phyloP scores from a whole-genome alignment of 176 grass and related monocot genomes.

The Cymbopogon citratus region DNA sequence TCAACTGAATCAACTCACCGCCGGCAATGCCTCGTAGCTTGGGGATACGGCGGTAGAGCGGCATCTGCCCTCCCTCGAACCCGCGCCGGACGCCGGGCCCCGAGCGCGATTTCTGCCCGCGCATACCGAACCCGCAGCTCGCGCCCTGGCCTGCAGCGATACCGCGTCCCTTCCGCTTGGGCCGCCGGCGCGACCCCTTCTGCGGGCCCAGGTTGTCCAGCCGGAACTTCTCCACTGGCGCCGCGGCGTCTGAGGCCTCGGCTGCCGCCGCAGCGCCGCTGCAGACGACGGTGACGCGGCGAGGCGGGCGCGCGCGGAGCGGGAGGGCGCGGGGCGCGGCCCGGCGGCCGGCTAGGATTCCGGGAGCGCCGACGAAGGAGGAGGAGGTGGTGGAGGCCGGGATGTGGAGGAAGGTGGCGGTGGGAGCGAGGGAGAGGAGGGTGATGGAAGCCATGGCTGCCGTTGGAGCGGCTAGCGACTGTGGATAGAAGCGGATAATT shows the following conservation, averaged over 20 bases:
- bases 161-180: slow-evolving; percentile 83
- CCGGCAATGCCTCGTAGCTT: slow-evolving; percentile 92
- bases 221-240: slow-evolving; percentile 45
- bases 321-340: background rate
- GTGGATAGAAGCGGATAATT: slow-evolving; percentile 27
- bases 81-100: slow-evolving; percentile 78
- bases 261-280: slow-evolving; percentile 20
- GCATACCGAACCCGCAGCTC: slow-evolving; percentile 92
- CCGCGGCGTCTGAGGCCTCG: slow-evolving; percentile 20
- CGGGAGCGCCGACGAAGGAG: slow-evolving; percentile 4
- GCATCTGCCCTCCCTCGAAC: slow-evolving; percentile 99
- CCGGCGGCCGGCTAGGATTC: slow-evolving; percentile 3
- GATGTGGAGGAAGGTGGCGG: slow-evolving; percentile 32
- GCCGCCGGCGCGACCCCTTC: slow-evolving; percentile 52
- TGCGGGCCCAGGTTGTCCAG: slow-evolving; percentile 86
- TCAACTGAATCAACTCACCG: slow-evolving; percentile 39
- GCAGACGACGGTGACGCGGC: slow-evolving; percentile 38
- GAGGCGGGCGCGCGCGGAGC: slow-evolving; percentile 10
- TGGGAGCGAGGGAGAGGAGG: slow-evolving; percentile 38
- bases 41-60: slow-evolving; percentile 84
- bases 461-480: slow-evolving; percentile 1
- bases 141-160: slow-evolving; percentile 91
- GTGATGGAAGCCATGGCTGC: slow-evolving; percentile 53
- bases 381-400: slow-evolving; percentile 19
- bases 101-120: slow-evolving; percentile 88